Evolutionary conservation across 1,284 basidiomycete species (phyloP).

Genomic region (Hortiboletus rubellus): DNA sequence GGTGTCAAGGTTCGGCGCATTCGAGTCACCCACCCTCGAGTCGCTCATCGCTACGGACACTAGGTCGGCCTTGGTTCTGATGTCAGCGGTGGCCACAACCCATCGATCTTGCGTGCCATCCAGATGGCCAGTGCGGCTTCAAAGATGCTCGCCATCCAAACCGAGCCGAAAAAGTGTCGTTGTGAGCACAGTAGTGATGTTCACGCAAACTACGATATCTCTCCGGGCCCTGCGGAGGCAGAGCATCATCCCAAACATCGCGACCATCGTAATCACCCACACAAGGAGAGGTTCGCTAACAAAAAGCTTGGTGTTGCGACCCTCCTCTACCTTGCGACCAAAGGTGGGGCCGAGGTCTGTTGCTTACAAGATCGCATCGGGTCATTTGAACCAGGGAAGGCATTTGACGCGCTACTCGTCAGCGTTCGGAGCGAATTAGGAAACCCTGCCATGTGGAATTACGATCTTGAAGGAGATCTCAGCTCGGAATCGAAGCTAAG

Average conservation of each 20-base stretch:
- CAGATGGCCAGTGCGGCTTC: constrained; percentile 83
- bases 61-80: constrained; percentile 91
- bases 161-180: constrained; percentile 9
- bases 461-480: constrained; percentile 25
- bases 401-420: constrained; percentile 86
- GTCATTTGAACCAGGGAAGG: constrained; percentile 77
- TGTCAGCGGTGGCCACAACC: constrained; percentile 85
- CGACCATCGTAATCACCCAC: neutral
- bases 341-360: constrained; percentile 89
- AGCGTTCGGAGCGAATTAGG: constrained; percentile 51
- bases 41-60: constrained; percentile 7
- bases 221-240: neutral
- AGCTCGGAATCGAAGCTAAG: constrained; percentile 39
- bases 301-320: constrained; percentile 73
- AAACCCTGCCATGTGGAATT: constrained; percentile 65
- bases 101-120: constrained; percentile 83
- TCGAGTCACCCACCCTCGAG: neutral
- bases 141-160: constrained; percentile 63
- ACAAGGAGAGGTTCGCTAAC: constrained; percentile 47
- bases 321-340: constrained; percentile 87
- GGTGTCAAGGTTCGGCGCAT: constrained; percentile 73
- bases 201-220: neutral
- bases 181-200: constrained; percentile 7
- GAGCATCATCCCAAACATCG: neutral
- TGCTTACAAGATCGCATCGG: constrained; percentile 72